Base-by-base conservation (phyloP, 495 filamentous ascomycete species). In the Hyaloscypha hepaticicola region DNA sequence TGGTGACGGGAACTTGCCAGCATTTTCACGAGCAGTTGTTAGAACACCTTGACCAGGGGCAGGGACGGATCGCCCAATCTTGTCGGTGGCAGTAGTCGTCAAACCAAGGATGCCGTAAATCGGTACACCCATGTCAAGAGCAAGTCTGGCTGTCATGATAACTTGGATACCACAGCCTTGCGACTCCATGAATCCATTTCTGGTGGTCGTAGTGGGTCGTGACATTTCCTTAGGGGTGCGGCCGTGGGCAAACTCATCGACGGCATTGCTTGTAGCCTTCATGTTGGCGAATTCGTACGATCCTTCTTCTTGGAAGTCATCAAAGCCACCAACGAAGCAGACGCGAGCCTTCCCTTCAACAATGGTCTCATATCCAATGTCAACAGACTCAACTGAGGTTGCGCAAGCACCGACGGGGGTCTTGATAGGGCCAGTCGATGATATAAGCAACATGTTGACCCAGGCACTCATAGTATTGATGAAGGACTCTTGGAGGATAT, bases 231-330 rank as follows among this genome's bases (percentile, higher is more conserved):
- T 86, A 0, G 95, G 96, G 34, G 95, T 97, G 67, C 95, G 90
- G 34, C 95, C 95, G 70, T 97, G 94, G 7, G 90, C 92, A 71
- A 98, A 90, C 72, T 98, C 95, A 65, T 97, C 92, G 59, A 96
- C 88, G 26, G 93, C 92, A 70, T 97, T 99, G 82, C 91, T 96
- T 50, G 95, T 99, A 33, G 95, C 95, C 77, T 96, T 96, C 95
- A 99, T 99, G 79, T 99, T 99, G 82, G 95, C 95, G 73, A 99
- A 99, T 77, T 99, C 95, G 69, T 97, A 98, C 5, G 95, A 97
- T 58, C 96, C 95, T 79, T 99, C 95, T 78, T 99, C 95, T 69
- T 96, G 92, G 83, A 99, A 98, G 78, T 99, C 95, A 79, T 99
- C 95, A 74, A 97, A 97, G 58, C 95, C 95, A 84, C 95, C 95